Percentiles rank a stretch among this genome's conserved stretches.
These are phyloP conservation scores for Fusarium xyrophilum DNA, from an alignment of 2,329 filamentous ascomycete species.

Conservation along the genomic window DNA sequence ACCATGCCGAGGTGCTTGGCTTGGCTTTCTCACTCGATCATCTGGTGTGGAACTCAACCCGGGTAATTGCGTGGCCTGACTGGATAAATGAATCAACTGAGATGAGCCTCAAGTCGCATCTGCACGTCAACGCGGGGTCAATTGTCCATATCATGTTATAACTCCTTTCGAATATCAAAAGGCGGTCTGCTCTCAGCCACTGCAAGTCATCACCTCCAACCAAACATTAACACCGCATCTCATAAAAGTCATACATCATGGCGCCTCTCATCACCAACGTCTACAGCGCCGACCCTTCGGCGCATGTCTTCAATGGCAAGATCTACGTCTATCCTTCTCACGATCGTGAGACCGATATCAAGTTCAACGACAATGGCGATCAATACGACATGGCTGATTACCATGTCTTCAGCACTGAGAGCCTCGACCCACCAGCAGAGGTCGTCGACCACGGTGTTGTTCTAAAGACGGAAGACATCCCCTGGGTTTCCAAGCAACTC, in stretches of 20 bases:
- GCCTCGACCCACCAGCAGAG: constrained; percentile 59
- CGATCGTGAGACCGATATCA: constrained; percentile 76
- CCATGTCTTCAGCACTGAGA: constrained; percentile 71
- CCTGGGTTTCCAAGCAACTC: constrained; percentile 80
- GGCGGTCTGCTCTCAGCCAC: neutral
- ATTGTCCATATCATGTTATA: constrained; percentile 6
- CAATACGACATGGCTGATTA: constrained; percentile 88
- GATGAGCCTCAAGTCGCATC: constrained; percentile 22
- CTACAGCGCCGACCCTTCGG: constrained; percentile 82
- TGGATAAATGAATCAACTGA: constrained; percentile 36
- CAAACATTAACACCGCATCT: neutral
- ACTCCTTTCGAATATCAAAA: constrained; percentile 11
- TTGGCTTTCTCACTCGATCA: constrained; percentile 1
- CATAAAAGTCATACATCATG: constrained; percentile 40
- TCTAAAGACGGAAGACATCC: constrained; percentile 69
- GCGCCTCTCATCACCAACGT: constrained; percentile 73
- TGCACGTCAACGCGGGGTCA: constrained; percentile 30
- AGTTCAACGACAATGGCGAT: constrained; percentile 83
- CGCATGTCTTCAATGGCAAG: constrained; percentile 77
- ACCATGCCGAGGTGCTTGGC: neutral
- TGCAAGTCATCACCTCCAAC: neutral
- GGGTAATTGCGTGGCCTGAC: constrained; percentile 32
- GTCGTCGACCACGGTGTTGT: constrained; percentile 78
- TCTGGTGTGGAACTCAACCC: constrained; percentile 26
- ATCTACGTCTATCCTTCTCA: constrained; percentile 84